Percentiles rank a stretch among this genome's conserved stretches.
phyloP scores from a whole-genome alignment of 768 basidiomycete species.

The Lyophyllum semitale region DNA sequence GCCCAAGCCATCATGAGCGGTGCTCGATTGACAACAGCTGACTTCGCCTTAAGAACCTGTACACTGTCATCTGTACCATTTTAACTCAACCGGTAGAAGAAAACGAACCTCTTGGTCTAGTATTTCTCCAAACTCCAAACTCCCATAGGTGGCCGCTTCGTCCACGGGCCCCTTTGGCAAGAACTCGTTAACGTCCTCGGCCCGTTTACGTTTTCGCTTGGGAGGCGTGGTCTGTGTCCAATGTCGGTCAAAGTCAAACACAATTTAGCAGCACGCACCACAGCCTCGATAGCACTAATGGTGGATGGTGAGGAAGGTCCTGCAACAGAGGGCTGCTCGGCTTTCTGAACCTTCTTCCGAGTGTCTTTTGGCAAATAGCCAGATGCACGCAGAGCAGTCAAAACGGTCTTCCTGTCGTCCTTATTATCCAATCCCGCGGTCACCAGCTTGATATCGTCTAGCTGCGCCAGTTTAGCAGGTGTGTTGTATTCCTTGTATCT shows the following conservation, averaged over 20 bases:
- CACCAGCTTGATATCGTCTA: conserved; percentile 63
- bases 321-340: conserved; percentile 12
- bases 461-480: conserved; percentile 49
- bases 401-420: conserved; percentile 60
- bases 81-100: neutral
- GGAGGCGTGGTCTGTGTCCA: conserved; percentile 40
- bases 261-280: conserved; percentile 23
- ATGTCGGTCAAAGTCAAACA: conserved; percentile 4
- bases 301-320: conserved; percentile 20
- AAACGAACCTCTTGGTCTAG: conserved; percentile 65
- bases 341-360: conserved; percentile 19
- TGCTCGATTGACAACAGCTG: conserved; percentile 81
- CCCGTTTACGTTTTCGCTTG: conserved; percentile 59
- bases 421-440: conserved; percentile 62
- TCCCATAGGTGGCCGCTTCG: conserved; percentile 51
- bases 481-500: conserved; percentile 79
- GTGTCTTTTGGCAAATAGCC: conserved; percentile 48
- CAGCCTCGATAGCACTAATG: conserved; percentile 24
- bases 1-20: conserved; percentile 97
- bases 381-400: conserved; percentile 63
- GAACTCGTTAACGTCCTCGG: conserved; percentile 54
- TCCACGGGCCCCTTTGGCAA: conserved; percentile 53
- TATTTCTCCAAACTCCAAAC: conserved; percentile 72
- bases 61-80: neutral
- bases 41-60: conserved; percentile 62